Conservation (phyloP, 1,284 basidiomycete species). For the Trametes sp. region DNA sequence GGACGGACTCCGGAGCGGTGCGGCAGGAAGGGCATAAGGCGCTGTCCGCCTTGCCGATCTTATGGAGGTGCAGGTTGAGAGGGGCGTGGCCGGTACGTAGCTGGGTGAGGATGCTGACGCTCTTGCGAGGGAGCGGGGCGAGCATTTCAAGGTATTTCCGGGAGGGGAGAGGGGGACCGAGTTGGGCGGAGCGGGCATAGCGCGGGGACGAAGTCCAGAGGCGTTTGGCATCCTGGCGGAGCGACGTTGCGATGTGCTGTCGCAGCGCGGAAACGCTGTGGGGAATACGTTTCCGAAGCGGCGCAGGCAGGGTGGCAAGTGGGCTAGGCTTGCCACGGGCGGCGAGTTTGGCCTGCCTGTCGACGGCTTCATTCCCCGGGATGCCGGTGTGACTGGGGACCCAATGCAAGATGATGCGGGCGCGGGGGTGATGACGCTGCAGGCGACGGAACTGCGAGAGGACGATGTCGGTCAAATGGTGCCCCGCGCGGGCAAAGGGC, state of each 20-base stretch:
- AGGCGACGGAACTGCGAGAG: constrained; percentile 1
- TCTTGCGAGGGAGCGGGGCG: constrained; percentile 5
- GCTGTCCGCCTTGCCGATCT: constrained; percentile 29
- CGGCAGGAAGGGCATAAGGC: constrained; percentile 37
- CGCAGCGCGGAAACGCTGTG: constrained; percentile 15
- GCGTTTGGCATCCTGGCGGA: not conserved
- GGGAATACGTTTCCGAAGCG: constrained; percentile 22
- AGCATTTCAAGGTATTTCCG: constrained; percentile 7
- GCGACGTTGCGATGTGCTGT: constrained; percentile 2
- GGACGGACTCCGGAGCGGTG: constrained; percentile 31
- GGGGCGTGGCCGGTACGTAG: constrained; percentile 41
- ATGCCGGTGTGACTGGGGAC: constrained; percentile 29
- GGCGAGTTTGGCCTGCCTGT: constrained; percentile 29
- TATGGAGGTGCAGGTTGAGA: constrained; percentile 39
- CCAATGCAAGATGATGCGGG: constrained; percentile 17
- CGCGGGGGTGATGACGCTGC: constrained; percentile 11
- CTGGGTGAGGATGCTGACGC: constrained; percentile 37
- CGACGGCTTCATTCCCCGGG: constrained; percentile 33
- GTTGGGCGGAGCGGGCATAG: not conserved
- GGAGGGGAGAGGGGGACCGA: constrained; percentile 26
- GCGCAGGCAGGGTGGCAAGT: constrained; percentile 10
- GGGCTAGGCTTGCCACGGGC: constrained; percentile 23
- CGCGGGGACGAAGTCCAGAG: constrained; percentile 22
- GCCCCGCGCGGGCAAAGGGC: constrained; percentile 12
- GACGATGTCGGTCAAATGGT: constrained; percentile 24